Conservation (phyloP, 345 rosid genomes). For the Kandelia obovata region DNA sequence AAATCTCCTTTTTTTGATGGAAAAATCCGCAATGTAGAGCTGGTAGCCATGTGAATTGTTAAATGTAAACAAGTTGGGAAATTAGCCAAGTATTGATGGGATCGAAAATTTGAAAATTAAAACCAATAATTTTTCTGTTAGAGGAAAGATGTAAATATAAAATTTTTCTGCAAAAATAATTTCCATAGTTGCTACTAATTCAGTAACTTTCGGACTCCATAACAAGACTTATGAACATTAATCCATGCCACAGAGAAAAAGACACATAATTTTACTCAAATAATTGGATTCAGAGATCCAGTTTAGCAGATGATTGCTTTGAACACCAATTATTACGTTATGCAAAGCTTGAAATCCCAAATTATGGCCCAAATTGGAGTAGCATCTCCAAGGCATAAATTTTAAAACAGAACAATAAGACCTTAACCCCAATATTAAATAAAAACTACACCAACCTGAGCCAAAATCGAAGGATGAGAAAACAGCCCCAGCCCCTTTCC, state of each 20-base stretch:
- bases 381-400: too few species aligned
- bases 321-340: background rate
- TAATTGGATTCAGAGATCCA: background rate
- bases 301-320: background rate
- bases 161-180: background rate
- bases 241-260: background rate
- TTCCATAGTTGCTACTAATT: background rate
- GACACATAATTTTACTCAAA: background rate
- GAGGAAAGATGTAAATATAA: background rate
- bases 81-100: background rate
- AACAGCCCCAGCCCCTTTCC: slow-evolving; percentile 24
- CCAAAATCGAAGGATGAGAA: slow-evolving; percentile 30
- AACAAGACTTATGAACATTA: background rate
- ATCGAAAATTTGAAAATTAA: background rate
- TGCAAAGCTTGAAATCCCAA: background rate
- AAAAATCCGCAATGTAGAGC: background rate
- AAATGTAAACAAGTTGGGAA: background rate
- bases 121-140: background rate
- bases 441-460: slow-evolving; percentile 48
- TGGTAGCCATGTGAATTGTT: background rate
- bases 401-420: background rate
- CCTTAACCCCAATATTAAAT: background rate
- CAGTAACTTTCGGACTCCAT: background rate
- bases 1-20: background rate
- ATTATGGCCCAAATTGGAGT: too few species aligned